Evolutionary conservation across 192 early-diverging fungal genomes (phyloP).

Genomic region (Backusella mclennaniae): DNA sequence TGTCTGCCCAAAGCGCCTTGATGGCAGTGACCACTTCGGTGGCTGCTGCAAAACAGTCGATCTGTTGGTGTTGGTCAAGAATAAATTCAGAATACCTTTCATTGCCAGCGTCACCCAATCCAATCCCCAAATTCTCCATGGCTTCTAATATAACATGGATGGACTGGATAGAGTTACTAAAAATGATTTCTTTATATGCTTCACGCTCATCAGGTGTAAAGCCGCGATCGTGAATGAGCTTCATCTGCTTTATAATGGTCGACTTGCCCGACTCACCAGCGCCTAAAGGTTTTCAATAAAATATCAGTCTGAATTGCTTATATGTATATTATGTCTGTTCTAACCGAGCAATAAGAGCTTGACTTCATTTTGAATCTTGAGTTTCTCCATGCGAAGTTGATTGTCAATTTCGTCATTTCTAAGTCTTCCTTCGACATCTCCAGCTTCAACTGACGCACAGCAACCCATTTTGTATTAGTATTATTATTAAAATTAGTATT

Average conservation of each 20-base stretch:
- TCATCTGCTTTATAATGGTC: constrained; percentile 96
- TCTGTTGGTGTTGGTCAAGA: constrained; percentile 83
- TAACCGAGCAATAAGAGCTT: constrained; percentile 91
- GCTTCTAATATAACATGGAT: constrained; percentile 94
- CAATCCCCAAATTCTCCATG: constrained; percentile 83
- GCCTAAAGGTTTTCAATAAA: constrained; percentile 38
- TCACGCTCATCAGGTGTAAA: constrained; percentile 83
- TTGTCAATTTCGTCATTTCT: constrained; percentile 90
- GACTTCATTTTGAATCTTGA: constrained; percentile 82
- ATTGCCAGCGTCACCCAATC: constrained; percentile 58
- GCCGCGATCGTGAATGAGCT: constrained; percentile 91
- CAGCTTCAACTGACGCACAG: constrained; percentile 70
- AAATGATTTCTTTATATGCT: constrained; percentile 93
- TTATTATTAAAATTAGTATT: constrained; percentile 1
- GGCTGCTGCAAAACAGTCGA: constrained; percentile 76
- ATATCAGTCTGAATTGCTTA: no score
- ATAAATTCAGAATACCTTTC: constrained; percentile 70
- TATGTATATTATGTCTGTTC: not conserved
- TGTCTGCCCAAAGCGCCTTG: constrained; percentile 71
- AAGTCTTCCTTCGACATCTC: constrained; percentile 72
- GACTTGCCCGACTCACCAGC: constrained; percentile 93
- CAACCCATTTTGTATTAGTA: constrained; percentile 73
- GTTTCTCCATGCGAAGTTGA: constrained; percentile 76
- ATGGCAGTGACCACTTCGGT: constrained; percentile 73
- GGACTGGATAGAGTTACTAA: constrained; percentile 90